Percentiles rank a stretch among this genome's conserved stretches.
Evolutionary conservation across 2,329 filamentous ascomycete species (phyloP).

Genomic region (Colletotrichum zoysiae): DNA sequence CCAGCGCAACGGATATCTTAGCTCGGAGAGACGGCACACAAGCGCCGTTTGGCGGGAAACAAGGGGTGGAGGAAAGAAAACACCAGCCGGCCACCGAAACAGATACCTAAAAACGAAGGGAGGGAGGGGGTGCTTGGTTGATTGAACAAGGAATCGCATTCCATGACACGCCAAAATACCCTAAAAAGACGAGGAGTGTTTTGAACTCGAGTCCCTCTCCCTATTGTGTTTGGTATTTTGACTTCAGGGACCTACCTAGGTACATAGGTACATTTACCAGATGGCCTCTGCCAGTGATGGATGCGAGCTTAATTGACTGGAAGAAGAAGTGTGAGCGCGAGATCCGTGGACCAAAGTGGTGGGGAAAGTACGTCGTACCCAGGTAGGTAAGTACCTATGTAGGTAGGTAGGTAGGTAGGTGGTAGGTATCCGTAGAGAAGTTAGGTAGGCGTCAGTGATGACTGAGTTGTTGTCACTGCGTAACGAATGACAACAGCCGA

Average conservation of each 20-base stretch:
- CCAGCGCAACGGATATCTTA: slow-evolving; percentile 28
- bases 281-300: slow-evolving; percentile 13
- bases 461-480: slow-evolving; percentile 22
- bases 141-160: slow-evolving; percentile 23
- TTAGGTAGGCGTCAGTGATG: background rate
- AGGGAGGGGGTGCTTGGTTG: background rate
- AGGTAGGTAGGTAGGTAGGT: no score
- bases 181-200: background rate
- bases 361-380: background rate
- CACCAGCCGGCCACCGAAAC: background rate
- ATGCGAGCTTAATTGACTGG: slow-evolving; percentile 13
- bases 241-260: slow-evolving; percentile 36
- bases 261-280: slow-evolving; percentile 7
- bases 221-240: background rate
- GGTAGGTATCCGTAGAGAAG: background rate
- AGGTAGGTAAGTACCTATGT: no score
- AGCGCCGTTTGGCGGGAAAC: slow-evolving; percentile 25
- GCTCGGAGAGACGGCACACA: slow-evolving; percentile 38
- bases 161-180: slow-evolving; percentile 19
- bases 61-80: background rate
- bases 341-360: background rate
- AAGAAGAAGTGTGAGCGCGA: background rate
- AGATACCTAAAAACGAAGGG: slow-evolving; percentile 24
- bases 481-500: slow-evolving; percentile 25
- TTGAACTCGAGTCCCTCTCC: background rate